A percentile compares a stretch with the other conserved stretches of the same genome.
phyloP scores from a whole-genome alignment of 257 asterid genomes.

The Primulina eburnea region DNA sequence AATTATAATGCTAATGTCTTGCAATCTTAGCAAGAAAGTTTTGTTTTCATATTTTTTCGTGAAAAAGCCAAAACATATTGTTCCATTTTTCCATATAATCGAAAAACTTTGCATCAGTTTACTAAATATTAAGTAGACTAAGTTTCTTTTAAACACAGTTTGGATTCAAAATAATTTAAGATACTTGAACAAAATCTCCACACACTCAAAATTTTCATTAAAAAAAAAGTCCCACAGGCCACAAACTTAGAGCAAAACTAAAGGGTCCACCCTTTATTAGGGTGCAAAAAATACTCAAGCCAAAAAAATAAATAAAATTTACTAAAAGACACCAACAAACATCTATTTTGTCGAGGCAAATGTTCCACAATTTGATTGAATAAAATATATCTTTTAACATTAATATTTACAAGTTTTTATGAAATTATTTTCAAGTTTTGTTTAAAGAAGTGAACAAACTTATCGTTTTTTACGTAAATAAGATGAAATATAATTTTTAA shows the following conservation, averaged over 20 bases:
- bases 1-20: too few relatives aligned
- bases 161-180: too few relatives aligned
- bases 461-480: not conserved
- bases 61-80: constrained; percentile 24
- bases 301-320: too few relatives aligned
- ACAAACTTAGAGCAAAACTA: too few relatives aligned
- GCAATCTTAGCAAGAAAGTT: constrained; percentile 32
- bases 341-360: not conserved
- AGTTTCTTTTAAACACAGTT: too few relatives aligned
- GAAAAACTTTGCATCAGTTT: constrained; percentile 19
- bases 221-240: too few relatives aligned
- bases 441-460: not conserved
- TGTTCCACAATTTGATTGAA: too few relatives aligned
- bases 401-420: not conserved
- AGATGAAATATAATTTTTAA: not conserved
- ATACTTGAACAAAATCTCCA: not conserved
- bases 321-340: too few relatives aligned
- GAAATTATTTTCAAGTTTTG: not conserved
- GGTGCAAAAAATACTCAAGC: too few relatives aligned
- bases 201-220: too few relatives aligned
- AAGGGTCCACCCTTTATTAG: too few relatives aligned
- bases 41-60: constrained; percentile 32
- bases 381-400: not conserved
- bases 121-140: not conserved
- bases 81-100: constrained; percentile 13